Base-by-base conservation (phyloP, 1,284 basidiomycete species). In the Trametes polyzona region DNA sequence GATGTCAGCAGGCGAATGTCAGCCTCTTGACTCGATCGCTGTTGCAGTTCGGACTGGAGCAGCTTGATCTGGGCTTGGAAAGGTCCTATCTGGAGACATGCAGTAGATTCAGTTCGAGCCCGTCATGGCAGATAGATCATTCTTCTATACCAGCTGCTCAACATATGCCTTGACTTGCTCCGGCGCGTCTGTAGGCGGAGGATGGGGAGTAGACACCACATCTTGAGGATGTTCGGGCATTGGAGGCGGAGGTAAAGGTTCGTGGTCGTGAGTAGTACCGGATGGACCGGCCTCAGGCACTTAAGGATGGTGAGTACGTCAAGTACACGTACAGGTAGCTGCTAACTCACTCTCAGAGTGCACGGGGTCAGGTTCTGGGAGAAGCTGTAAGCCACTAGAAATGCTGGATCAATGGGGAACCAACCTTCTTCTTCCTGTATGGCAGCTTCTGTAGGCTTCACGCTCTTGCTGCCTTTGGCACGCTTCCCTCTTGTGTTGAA, bases 361-460 rank as follows among this genome's bases (percentile, higher is more conserved):
- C 36, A 51, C 44, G 4, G 65, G 54, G 55, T 79, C 75, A 66
- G 65, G 65, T 65, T 78, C 73, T 70, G 56, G 2, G 63, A 36
- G 23, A n/a, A 12, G 16, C 33, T 24, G n/a, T 57, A 39, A 61
- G 53, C 57, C 27, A 49, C 35, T 23, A 29, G 32, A 16, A 16
- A 24, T 16, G 41, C 41, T 27, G 26, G 27, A 16, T 37, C 23
- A 26, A 44, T 27, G 46, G 42, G 50, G 39, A 55, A 44, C 55
- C 17, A 24, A 68, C 68, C 72, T 63, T 72, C 87, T 77, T 87
- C 84, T 73, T 83, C 84, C 44, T 69, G 71, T 42, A 90, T 90
- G 6, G 82, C 81, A 29, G 76, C 78, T 68, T 88, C 82, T 2
- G 70, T 70, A 3, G 79, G 80, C 59, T 80, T 81, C 39, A 78